A percentile compares a stretch with the other conserved stretches of the same genome.
Conservation (phyloP, 176 grass and related monocot species). For the Tuctoria greenei region DNA sequence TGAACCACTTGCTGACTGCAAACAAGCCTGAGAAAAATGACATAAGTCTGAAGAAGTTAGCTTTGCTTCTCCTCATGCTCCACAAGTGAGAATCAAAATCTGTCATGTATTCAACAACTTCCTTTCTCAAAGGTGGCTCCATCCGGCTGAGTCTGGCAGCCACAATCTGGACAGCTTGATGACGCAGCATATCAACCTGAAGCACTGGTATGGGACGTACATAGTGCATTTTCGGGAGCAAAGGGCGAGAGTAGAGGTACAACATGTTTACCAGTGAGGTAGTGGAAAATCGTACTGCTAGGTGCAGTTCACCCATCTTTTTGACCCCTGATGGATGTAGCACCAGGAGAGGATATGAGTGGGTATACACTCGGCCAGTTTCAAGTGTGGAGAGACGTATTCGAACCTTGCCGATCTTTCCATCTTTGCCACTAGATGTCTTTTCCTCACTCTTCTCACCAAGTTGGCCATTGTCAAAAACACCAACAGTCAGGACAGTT, state of each 20-base stretch:
- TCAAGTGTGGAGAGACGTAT: conserved; percentile 94
- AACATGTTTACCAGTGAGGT: conserved; percentile 89
- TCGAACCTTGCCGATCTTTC: conserved; percentile 84
- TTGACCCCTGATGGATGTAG: conserved; percentile 91
- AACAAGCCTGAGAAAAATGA: conserved; percentile 76
- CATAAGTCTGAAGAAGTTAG: conserved; percentile 95
- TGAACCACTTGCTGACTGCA: conserved; percentile 84
- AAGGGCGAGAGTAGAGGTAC: conserved; percentile 73
- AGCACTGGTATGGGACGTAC: conserved; percentile 74
- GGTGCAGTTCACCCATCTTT: conserved; percentile 96
- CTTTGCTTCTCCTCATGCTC: conserved; percentile 98
- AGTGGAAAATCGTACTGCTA: conserved; percentile 88
- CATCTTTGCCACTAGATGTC: conserved; percentile 57
- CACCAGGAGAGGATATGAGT: conserved; percentile 86
- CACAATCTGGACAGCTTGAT: conserved; percentile 89
- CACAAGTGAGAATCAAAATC: conserved; percentile 90
- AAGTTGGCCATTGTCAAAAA: conserved; percentile 93
- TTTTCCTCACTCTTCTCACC: conserved; percentile 67
- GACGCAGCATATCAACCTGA: conserved; percentile 81
- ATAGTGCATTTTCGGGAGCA: conserved; percentile 98
- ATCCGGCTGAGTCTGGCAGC: conserved; percentile 85
- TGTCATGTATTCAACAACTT: conserved; percentile 98
- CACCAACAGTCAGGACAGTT: conserved; percentile 85
- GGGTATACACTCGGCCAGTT: conserved; percentile 92
- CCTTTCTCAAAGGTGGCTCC: conserved; percentile 91